These are phyloP conservation scores for Ganoderma boninense DNA, from an alignment of 1,284 basidiomycete species.

Conservation along the genomic window DNA sequence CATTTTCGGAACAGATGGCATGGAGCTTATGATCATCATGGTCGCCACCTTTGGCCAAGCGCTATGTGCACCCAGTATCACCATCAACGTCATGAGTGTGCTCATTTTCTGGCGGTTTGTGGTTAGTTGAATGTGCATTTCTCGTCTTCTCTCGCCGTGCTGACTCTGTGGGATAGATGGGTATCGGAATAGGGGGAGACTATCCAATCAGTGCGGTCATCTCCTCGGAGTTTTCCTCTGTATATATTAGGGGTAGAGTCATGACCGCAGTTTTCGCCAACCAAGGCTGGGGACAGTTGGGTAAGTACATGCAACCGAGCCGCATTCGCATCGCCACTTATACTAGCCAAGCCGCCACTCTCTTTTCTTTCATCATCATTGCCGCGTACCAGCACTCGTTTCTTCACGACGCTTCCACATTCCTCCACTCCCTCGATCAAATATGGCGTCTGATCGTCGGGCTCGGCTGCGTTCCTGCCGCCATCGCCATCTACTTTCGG, in stretches of 20 bases:
- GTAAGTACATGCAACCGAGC: constrained; percentile 46
- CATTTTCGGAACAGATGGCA: constrained; percentile 63
- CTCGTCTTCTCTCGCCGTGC: background rate
- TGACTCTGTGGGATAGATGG: constrained; percentile 53
- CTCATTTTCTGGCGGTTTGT: constrained; percentile 76
- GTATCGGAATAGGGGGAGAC: constrained; percentile 78
- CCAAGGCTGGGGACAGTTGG: constrained; percentile 77
- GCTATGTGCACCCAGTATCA: constrained; percentile 63
- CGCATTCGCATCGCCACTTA: constrained; percentile 8
- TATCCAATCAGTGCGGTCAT: constrained; percentile 74
- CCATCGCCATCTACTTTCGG: constrained; percentile 78
- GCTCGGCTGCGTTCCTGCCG: constrained; percentile 73
- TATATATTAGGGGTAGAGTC: constrained; percentile 74
- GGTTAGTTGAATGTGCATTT: constrained; percentile 45
- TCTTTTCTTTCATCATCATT: constrained; percentile 76
- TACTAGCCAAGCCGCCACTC: constrained; percentile 58
- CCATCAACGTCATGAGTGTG: constrained; percentile 75
- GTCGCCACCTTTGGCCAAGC: constrained; percentile 70
- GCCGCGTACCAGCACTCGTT: constrained; percentile 74
- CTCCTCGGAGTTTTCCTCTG: constrained; percentile 81
- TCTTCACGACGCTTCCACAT: constrained; percentile 49
- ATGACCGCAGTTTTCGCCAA: constrained; percentile 77
- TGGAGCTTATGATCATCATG: constrained; percentile 78
- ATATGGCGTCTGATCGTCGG: constrained; percentile 79
- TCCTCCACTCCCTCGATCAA: constrained; percentile 60